Evolutionary conservation across 2,329 filamentous ascomycete species (phyloP), one percentile per base, ranked within the genome.

Genomic region (Sclerotinia subarctica): DNA sequence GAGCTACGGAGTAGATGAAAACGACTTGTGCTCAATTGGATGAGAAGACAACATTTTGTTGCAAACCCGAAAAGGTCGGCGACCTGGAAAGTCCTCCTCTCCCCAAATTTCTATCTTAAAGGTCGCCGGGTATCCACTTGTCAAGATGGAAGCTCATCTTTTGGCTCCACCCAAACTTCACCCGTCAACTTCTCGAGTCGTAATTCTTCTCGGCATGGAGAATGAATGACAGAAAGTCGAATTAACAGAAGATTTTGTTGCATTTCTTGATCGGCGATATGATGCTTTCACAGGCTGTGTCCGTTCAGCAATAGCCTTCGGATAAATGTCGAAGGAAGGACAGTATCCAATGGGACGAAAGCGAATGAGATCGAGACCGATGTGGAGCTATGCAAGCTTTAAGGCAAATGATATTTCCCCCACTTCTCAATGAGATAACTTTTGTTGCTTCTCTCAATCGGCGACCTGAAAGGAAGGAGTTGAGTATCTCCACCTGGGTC

Each of bases 51-150:
- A 19, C 42, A 10, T 35, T 42, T 59, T 51, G 64, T 66, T 66
- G 64, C 64, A 66, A 51, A 42, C 42, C 64, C 52, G n/a, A 44
- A 60, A 60, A 49, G 54, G 44, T 60, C 44, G 64, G 54, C 54
- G 64, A 66, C 54, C 64, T 65, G n/a, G 8, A 46, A 44, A 24
- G 19, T 3, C 24, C 7, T 17, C 7, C 15, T 49, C 21, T 17
- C 5, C 24, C 29, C 3, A n/a, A 51, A 24, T 26, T 26, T 26
- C 13, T 26, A 17, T 26, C 26, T 29, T 62, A 29, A 62, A 64
- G 35, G 35, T 63, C 29, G 7, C 46, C 54, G 46, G 32, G 46
- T 51, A 52, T 67, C 64, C 56, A 53, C 56, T 52, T 42, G 44
- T 17, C 24, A 38, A 13, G 26, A 51, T 63, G 17, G 26, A 63